Conservation (phyloP, 768 basidiomycete genomes). For the Lactarius indigo region DNA sequence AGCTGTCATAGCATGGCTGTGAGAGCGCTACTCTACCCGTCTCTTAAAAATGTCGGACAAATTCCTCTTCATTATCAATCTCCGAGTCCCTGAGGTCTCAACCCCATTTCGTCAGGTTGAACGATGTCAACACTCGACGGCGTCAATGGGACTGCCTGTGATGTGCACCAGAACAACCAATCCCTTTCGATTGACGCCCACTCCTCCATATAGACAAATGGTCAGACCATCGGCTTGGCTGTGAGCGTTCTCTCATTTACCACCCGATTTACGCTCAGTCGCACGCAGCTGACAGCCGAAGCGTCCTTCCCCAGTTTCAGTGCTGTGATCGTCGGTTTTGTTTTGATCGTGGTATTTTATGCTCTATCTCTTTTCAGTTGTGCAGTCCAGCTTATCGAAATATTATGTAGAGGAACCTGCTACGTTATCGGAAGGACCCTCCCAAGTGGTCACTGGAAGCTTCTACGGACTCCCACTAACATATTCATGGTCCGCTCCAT, state of each 20-base stretch:
- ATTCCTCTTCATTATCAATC: neutral
- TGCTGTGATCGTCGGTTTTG: neutral
- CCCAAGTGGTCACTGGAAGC: conserved; percentile 13
- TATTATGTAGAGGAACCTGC: neutral
- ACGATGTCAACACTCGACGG: neutral
- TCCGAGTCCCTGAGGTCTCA: neutral
- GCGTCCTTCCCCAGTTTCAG: conserved; percentile 25
- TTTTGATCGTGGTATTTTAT: conserved; percentile 11
- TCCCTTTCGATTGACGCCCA: neutral
- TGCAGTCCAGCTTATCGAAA: neutral
- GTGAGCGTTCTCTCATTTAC: conserved; percentile 24
- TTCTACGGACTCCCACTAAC: conserved; percentile 39
- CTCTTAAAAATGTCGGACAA: too few relatives aligned
- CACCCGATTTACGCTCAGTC: neutral
- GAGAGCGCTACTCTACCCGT: too few relatives aligned
- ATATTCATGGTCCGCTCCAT: conserved; percentile 37
- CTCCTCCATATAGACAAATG: conserved; percentile 31
- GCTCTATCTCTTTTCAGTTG: neutral
- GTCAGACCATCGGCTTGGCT: conserved; percentile 37
- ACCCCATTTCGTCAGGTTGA: neutral
- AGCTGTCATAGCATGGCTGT: too few relatives aligned
- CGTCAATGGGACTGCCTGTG: neutral
- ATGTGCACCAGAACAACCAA: neutral
- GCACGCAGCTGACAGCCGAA: conserved; percentile 34
- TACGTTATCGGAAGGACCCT: neutral